Evolutionary conservation across 2,329 filamentous ascomycete genomes (phyloP).

Genomic region (Hymenoscyphus albidus): DNA sequence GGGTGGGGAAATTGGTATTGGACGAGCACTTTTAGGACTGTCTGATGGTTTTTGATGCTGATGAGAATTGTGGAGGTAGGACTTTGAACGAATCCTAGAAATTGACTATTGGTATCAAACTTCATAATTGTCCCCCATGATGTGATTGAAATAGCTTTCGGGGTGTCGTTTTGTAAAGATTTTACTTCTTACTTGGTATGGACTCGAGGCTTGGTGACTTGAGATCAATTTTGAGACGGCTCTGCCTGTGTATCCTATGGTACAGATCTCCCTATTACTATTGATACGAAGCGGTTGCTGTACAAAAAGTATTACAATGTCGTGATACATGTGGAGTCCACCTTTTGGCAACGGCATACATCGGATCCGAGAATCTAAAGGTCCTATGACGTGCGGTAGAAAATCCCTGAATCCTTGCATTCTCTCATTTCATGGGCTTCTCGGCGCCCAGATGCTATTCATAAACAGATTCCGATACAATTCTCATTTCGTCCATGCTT

Average conservation of each 20-base stretch:
- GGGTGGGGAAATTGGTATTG: constrained; percentile 21
- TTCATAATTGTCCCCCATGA: neutral
- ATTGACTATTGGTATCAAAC: neutral
- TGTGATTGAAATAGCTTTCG: neutral
- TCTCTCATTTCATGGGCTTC: neutral
- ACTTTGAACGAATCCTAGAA: neutral
- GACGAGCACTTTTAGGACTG: constrained; percentile 16
- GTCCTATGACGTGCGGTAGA: neutral
- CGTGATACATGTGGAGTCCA: neutral
- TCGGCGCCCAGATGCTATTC: neutral
- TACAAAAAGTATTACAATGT: neutral
- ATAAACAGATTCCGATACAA: neutral
- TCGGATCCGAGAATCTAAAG: neutral
- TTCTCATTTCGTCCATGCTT: neutral
- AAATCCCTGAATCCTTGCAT: neutral
- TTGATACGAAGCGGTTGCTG: neutral
- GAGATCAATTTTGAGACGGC: neutral
- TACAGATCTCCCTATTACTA: neutral
- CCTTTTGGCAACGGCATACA: neutral
- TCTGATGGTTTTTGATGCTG: neutral
- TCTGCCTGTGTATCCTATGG: neutral
- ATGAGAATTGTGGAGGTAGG: neutral
- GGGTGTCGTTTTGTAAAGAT: neutral
- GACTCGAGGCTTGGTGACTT: neutral
- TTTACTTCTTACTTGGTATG: neutral